Evolutionary conservation across 2,329 filamentous ascomycete species (phyloP).

Genomic region (Penicillium sp.): DNA sequence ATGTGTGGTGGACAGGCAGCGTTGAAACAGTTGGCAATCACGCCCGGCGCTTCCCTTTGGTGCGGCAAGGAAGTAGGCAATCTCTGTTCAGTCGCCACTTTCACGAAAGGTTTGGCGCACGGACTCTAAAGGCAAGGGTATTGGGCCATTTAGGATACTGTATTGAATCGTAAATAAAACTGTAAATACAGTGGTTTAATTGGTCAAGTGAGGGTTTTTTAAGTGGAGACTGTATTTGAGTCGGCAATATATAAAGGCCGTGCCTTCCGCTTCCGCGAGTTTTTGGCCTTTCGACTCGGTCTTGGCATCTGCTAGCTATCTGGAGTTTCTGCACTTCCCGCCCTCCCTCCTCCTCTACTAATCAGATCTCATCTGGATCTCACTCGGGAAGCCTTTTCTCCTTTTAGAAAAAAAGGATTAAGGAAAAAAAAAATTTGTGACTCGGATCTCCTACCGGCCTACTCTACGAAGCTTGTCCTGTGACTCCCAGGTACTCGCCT

Average conservation of each 20-base stretch:
- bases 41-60: slow-evolving; percentile 1
- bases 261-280: slow-evolving; percentile 36
- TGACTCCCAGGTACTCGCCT: slow-evolving; percentile 12
- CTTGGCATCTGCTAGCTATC: slow-evolving; percentile 35
- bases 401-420: slow-evolving; percentile 16
- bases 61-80: slow-evolving; percentile 13
- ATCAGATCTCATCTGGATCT: slow-evolving; percentile 14
- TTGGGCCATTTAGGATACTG: slow-evolving; percentile 12
- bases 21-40: not conserved
- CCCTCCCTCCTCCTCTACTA: slow-evolving; percentile 24
- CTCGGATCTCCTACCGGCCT: slow-evolving; percentile 12
- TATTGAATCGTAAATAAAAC: not conserved
- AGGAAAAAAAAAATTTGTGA: slow-evolving; percentile 19
- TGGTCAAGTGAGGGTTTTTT: not conserved
- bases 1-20: not conserved
- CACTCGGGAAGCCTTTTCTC: not conserved
- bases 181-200: not conserved
- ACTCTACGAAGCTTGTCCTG: slow-evolving; percentile 16
- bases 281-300: slow-evolving; percentile 37
- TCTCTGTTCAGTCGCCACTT: slow-evolving; percentile 36
- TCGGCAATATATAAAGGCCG: slow-evolving; percentile 43
- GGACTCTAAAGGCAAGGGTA: slow-evolving; percentile 29
- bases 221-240: slow-evolving; percentile 15
- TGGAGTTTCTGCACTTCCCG: slow-evolving; percentile 31
- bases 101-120: slow-evolving; percentile 25